A percentile compares a stretch with the other conserved stretches of the same genome.
Conservation (phyloP, 75 land plant genomes). For the Selaginella moellendorffii region DNA sequence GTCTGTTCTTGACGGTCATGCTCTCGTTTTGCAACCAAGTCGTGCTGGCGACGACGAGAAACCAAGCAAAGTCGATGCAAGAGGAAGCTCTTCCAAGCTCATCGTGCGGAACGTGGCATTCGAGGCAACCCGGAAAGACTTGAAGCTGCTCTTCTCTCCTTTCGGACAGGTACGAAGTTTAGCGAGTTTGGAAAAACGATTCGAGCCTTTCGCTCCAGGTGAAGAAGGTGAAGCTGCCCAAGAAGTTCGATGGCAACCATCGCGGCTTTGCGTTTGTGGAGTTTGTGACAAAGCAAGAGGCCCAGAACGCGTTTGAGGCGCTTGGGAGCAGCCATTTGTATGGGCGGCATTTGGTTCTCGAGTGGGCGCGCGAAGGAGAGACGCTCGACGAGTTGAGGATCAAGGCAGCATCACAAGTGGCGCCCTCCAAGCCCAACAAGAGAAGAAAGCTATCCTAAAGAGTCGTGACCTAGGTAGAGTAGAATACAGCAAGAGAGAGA, state of each 20-base stretch:
- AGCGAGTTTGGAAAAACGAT: neutral
- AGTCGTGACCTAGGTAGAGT: no score
- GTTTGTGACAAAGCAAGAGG: constrained; percentile 85
- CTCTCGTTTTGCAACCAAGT: constrained; percentile 77
- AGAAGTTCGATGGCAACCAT: constrained; percentile 72
- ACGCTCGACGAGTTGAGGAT: constrained; percentile 62
- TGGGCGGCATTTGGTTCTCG: constrained; percentile 88
- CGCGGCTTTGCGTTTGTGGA: constrained; percentile 97
- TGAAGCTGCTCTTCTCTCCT: constrained; percentile 77
- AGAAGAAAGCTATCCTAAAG: no score
- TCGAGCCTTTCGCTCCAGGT: constrained; percentile 32
- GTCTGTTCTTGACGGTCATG: constrained; percentile 93
- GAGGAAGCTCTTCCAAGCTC: constrained; percentile 67
- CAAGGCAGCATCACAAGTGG: constrained; percentile 51
- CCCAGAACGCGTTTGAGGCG: constrained; percentile 69
- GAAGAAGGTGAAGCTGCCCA: constrained; percentile 72
- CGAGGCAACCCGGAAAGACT: constrained; percentile 92
- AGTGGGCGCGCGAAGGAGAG: constrained; percentile 76
- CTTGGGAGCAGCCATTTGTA: constrained; percentile 81
- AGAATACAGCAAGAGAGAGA: no score
- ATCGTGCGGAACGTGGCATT: constrained; percentile 95
- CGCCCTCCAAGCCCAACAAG: no score
- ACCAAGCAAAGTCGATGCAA: constrained; percentile 33
- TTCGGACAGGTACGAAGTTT: constrained; percentile 71
- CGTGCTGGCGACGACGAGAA: constrained; percentile 16